Conservation (phyloP, 2,329 filamentous ascomycete genomes). For the Claviceps pazoutovae region DNA sequence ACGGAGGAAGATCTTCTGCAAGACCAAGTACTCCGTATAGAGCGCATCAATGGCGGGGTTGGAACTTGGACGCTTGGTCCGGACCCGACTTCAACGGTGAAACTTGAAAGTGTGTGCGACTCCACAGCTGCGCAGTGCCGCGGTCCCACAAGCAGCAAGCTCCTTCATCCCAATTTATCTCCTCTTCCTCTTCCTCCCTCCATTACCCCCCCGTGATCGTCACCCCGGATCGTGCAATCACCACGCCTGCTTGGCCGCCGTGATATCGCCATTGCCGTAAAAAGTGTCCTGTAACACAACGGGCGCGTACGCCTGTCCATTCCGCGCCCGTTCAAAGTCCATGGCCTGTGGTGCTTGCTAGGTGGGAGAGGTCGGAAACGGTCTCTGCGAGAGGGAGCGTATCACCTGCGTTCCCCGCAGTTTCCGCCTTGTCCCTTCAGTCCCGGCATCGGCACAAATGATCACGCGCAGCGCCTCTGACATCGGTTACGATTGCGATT, state of each 20-base stretch:
- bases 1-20: no score
- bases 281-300: not conserved
- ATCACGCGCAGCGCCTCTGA: not conserved
- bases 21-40: no score
- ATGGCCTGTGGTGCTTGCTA: constrained; percentile 45
- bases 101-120: no score
- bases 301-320: constrained; percentile 7
- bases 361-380: constrained; percentile 32
- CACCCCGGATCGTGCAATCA: not conserved
- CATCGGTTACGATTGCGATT: not conserved
- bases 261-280: not conserved
- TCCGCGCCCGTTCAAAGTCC: constrained; percentile 23
- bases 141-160: not conserved
- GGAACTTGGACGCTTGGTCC: no score
- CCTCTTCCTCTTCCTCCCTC: not conserved
- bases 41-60: no score
- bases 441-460: constrained; percentile 6
- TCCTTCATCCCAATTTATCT: not conserved
- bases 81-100: no score
- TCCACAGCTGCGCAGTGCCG: no score
- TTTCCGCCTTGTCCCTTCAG: constrained; percentile 24
- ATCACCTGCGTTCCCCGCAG: constrained; percentile 35
- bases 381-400: constrained; percentile 42
- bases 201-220: not conserved
- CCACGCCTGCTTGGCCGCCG: not conserved